These are phyloP conservation scores for Fusarium ramigenum DNA, from an alignment of 2,329 filamentous ascomycete species.

Conservation along the genomic window DNA sequence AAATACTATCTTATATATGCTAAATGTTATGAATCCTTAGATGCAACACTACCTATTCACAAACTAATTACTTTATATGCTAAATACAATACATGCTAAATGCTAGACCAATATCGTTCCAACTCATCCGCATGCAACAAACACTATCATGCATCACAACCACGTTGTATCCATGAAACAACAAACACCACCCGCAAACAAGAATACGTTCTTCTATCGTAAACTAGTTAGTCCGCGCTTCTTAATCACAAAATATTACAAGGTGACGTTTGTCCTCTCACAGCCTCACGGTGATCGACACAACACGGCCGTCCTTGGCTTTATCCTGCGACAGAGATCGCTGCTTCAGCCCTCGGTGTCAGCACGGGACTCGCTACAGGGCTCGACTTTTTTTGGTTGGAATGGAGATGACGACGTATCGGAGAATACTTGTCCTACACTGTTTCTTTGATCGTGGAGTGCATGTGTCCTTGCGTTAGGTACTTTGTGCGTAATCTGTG, in stretches of 20 bases:
- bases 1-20: neutral
- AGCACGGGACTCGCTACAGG: neutral
- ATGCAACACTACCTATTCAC: neutral
- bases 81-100: neutral
- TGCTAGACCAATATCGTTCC: neutral
- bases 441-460: neutral
- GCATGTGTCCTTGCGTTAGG: neutral
- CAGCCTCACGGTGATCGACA: conserved; percentile 18
- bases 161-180: conserved; percentile 9
- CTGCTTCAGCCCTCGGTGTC: conserved; percentile 17
- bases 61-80: neutral
- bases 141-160: neutral
- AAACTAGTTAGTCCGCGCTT: neutral
- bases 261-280: neutral
- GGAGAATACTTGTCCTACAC: neutral
- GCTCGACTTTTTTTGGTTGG: neutral
- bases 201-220: neutral
- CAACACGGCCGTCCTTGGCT: neutral
- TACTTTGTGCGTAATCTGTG: neutral
- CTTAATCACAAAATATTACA: neutral
- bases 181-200: neutral
- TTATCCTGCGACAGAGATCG: conserved; percentile 11
- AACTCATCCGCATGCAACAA: neutral
- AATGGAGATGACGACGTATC: neutral
- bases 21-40: neutral